These are phyloP conservation scores for Vanrija humicola DNA, from an alignment of 1,284 basidiomycete species.

Conservation along the genomic window DNA sequence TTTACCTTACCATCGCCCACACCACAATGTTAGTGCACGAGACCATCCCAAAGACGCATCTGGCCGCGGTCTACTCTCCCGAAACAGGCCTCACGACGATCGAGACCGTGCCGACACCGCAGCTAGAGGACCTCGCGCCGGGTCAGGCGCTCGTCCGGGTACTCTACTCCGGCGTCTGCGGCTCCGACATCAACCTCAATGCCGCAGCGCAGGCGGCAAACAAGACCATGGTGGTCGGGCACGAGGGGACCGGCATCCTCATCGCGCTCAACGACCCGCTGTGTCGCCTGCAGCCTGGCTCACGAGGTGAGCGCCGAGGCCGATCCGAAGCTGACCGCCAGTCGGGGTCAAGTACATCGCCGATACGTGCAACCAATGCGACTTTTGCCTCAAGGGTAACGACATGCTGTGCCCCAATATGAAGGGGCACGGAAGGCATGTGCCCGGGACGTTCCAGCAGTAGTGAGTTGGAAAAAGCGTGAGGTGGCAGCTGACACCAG, in stretches of 20 bases:
- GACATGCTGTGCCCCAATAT: conserved; percentile 60
- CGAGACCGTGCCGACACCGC: too few species aligned
- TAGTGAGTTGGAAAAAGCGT: conserved; percentile 5
- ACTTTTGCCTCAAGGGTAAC: conserved; percentile 64
- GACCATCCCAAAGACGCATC: too few species aligned
- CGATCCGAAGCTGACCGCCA: neutral
- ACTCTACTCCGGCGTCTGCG: too few species aligned
- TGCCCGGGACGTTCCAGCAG: conserved; percentile 62
- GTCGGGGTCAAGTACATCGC: conserved; percentile 79
- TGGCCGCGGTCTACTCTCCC: too few species aligned
- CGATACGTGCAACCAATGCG: conserved; percentile 65
- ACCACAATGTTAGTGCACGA: too few species aligned
- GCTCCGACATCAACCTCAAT: too few species aligned
- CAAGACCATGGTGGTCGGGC: conserved; percentile 57
- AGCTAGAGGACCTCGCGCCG: too few species aligned
- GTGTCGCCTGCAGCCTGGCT: conserved; percentile 23
- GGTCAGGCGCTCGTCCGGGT: too few species aligned
- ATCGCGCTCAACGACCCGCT: conserved; percentile 75
- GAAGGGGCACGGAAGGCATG: conserved; percentile 64
- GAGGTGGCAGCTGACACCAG: neutral
- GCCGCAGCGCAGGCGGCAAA: too few species aligned
- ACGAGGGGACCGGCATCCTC: conserved; percentile 52
- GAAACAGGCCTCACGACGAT: too few species aligned
- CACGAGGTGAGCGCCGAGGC: conserved; percentile 3
- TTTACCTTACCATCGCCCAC: too few species aligned